A percentile compares a stretch with the other conserved stretches of the same genome.
These are phyloP conservation scores for Tephrocybe sp. DNA, from an alignment of 768 basidiomycete species.

Conservation along the genomic window DNA sequence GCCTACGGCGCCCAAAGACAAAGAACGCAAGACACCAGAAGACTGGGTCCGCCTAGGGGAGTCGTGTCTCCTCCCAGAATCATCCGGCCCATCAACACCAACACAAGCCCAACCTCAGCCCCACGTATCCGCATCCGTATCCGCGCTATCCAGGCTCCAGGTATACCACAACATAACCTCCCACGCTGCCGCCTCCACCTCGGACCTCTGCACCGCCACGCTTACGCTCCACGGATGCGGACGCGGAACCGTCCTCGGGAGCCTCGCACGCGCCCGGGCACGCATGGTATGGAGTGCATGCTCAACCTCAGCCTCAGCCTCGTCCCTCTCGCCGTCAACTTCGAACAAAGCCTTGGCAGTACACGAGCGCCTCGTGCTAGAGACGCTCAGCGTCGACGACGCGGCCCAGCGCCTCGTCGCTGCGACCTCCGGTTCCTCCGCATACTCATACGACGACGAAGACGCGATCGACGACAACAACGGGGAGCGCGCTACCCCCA, in stretches of 20 bases:
- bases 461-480: constrained; percentile 15
- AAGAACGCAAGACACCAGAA: constrained; percentile 8
- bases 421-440: no score
- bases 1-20: neutral
- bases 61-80: constrained; percentile 31
- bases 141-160: constrained; percentile 42
- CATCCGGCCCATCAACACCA: neutral
- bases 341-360: constrained; percentile 18
- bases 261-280: constrained; percentile 38
- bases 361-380: constrained; percentile 55
- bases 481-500: constrained; percentile 27
- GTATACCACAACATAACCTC: constrained; percentile 53
- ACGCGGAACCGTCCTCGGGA: constrained; percentile 25
- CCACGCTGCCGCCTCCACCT: constrained; percentile 35
- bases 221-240: constrained; percentile 42
- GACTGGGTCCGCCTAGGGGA: constrained; percentile 31
- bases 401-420: constrained; percentile 40
- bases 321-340: constrained; percentile 2
- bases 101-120: constrained; percentile 16
- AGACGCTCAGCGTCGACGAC: constrained; percentile 48
- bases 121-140: constrained; percentile 7
- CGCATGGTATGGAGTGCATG: constrained; percentile 35
- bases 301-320: no score
- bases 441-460: neutral
- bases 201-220: constrained; percentile 56